Base-by-base conservation (phyloP, 768 basidiomycete genomes). In the Bullera alba region DNA sequence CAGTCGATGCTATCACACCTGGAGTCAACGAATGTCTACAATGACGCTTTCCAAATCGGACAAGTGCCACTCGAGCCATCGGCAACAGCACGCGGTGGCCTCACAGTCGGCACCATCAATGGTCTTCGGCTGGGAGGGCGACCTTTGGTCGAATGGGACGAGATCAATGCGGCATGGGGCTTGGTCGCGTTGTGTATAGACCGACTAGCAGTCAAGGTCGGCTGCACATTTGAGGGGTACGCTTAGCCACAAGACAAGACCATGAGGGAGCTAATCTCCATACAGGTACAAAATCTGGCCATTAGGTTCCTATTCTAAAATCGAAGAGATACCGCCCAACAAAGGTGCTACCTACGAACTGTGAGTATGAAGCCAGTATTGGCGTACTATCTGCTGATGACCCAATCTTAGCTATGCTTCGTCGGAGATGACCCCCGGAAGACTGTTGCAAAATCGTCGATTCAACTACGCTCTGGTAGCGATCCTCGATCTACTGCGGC, bases 91-190 rank as follows among this genome's bases (percentile, higher is more conserved):
- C 49, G 48, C 4, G 8, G 28, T 7, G 41, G 39, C 12, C 32
- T 48, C 8, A 67, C 60, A 23, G 66, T 97, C 63, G 95, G 90
- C 1, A 97, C 93, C n/a, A 96, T 99, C 72, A 97, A 97, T 63
- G 90, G 90, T 2, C 78, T 99, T 14, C 81, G 95, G 30, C 74
- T 97, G 19, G 95, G 95, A 3, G 81, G 92, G 56, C 83, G 92
- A 8, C 57, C 52, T 7, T 55, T 88, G 83, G 92, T 97, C 26
- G 95, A 97, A 67, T 99, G 92, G 92, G 81, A 88, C 2, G 95
- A 99, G 74, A 91, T 97, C 70, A 97, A 97, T 66, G 95, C 95
- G 10, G 95, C 95, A 16, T 95, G 93, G 91, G 95, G 95, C 1
- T 85, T 95, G 67, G 88, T 92, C 0, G 76, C 93, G n/a, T 78